These are phyloP conservation scores for Globisporangium parvum DNA, from an alignment of 352 stramenopile genomes.

Conservation along the genomic window DNA sequence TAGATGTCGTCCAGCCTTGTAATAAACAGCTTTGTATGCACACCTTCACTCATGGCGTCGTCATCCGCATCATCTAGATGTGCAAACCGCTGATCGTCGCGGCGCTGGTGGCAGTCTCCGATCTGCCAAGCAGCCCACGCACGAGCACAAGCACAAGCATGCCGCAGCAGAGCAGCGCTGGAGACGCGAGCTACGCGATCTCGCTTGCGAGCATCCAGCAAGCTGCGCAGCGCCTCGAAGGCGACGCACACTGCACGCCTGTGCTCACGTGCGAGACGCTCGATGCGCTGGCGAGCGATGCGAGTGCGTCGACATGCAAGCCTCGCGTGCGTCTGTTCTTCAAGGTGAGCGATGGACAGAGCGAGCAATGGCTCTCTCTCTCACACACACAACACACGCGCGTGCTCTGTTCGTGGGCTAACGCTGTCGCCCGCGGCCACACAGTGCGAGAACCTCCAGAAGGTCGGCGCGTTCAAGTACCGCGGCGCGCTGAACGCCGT, in stretches of 20 bases:
- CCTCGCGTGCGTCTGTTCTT: conserved; percentile 43
- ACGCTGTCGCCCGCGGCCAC: too few species aligned
- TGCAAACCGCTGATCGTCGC: neutral
- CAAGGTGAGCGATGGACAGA: too few species aligned
- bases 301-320: conserved; percentile 3
- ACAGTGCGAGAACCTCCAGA: conserved; percentile 80
- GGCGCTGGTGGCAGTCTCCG: too few species aligned
- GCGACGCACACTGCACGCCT: conserved; percentile 53
- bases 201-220: conserved; percentile 42
- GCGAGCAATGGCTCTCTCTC: neutral
- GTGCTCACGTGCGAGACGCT: conserved; percentile 55
- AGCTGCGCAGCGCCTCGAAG: conserved; percentile 44
- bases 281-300: conserved; percentile 30
- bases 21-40: neutral
- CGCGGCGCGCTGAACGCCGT: conserved; percentile 73
- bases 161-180: neutral
- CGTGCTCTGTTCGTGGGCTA: conserved; percentile 4
- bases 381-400: neutral
- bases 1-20: too few species aligned
- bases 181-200: conserved; percentile 38
- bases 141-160: neutral
- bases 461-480: conserved; percentile 83
- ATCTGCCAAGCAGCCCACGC: too few species aligned
- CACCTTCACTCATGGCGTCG: neutral
- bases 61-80: neutral